These are phyloP conservation scores for Backusella macrospora DNA, from an alignment of 192 early-diverging fungal genomes.

Conservation along the genomic window DNA sequence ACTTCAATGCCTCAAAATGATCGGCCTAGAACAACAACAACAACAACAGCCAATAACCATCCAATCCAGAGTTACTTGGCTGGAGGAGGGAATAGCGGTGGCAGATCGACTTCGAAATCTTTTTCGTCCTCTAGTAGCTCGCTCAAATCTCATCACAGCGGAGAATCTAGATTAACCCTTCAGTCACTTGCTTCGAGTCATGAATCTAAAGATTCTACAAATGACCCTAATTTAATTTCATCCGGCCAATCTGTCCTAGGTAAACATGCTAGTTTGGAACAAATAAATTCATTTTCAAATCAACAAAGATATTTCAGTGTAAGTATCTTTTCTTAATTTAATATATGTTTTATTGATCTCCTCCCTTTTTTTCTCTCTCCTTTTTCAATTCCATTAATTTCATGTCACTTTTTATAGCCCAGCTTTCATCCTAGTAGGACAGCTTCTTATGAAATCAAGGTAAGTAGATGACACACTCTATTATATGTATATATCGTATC, in stretches of 20 bases:
- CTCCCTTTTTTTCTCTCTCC: not conserved
- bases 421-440: conserved; percentile 23
- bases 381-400: not conserved
- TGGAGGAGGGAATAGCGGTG: not conserved
- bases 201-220: not conserved
- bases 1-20: not conserved
- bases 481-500: not conserved
- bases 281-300: not conserved
- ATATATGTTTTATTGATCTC: not conserved
- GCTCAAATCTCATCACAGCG: conserved; percentile 4
- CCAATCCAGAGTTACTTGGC: not conserved
- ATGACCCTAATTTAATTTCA: not conserved
- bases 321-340: not conserved
- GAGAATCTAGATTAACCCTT: conserved; percentile 3
- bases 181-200: conserved; percentile 12
- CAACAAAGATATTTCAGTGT: conserved; percentile 15
- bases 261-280: not conserved
- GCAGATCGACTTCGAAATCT: conserved; percentile 2
- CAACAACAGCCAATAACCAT: not conserved
- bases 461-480: too few relatives aligned
- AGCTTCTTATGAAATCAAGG: conserved; percentile 17
- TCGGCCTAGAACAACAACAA: conserved; percentile 13
- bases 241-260: not conserved
- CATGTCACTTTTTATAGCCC: not conserved
- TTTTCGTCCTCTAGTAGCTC: conserved; percentile 14